Base-by-base conservation (phyloP, 1,139 yeast species). In the Trichomonascaceae sp. region DNA sequence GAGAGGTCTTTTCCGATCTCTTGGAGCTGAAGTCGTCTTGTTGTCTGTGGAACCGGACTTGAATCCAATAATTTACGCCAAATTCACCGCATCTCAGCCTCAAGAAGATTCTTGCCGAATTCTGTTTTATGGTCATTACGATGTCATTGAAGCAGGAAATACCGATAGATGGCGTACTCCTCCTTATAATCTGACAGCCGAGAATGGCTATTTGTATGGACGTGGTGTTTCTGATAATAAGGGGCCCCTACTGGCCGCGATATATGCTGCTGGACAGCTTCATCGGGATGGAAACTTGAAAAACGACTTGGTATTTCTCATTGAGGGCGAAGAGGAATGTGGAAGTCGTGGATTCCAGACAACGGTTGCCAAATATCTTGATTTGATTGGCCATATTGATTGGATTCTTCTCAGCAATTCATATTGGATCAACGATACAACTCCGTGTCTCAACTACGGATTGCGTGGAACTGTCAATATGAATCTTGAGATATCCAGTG, bases 321-420 rank as follows among this genome's bases (percentile, higher is more conserved):
- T 93, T 53, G 99, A 93, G 70, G 99, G 99, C 45, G 96, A 90
- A 69, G 99, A 93, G 69, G 99, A 93, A 68, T 81, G 88, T 59
- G 98, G 98, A 0, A 87, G 96, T 0, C 80, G 79, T 61, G 96
- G 98, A 0, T 89, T 93, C 67, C 84, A 84, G 61, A 77, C 81
- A 8, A 84, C 86, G 1, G 78, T 93, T 32, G 63, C 66, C 20
- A 70, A 75, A 45, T 73, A 85, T 50, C 73, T 74, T 52, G 71
- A 68, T 1, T 59, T 81, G 3, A 80, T 89, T 62, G 95, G 95
- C 1, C 67, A 71, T 17, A 81, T 93, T 53, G 97, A 93, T 70
- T 91, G 96, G 95, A 83, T 93, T 43, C 71, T 93, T 62, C 76
- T 93, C 58, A 85, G 96, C 57, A 93, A 93, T 66, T 88, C 96